Base-by-base conservation (phyloP, 495 filamentous ascomycete species). In the Tirmania nivea region DNA sequence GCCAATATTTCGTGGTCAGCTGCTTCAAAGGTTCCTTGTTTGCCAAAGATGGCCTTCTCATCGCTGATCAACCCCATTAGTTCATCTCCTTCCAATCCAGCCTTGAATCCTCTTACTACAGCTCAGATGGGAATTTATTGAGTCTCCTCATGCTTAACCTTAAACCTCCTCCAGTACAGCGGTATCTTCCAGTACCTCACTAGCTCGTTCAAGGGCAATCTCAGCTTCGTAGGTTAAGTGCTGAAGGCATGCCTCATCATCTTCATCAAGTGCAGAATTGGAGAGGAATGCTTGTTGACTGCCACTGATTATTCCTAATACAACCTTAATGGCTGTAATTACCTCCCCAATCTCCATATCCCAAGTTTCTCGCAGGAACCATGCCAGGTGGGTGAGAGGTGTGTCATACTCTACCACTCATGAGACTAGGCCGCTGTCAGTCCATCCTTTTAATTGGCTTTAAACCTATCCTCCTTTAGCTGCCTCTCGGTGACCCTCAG, bases 61-160 rank as follows among this genome's bases (percentile, higher is more conserved):
- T 53, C 16, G 11, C 50, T 20, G 34, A 64, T 55, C 1, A 64
- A 54, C 10, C 45, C 16, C 34, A 55, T 51, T 12, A 61, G 49
- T 11, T 48, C 45, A 12, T 64, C 61, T 0, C 56, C 58, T 0
- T 58, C 37, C 17, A 64, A 52, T 14, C 47, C 59, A 1, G 55
- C 17, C 16, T 57, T 58, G 52, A 64, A 35, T 9, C 51, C 48
- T 8, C 50, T 42, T 12, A 63, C 49, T 34, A 64, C 47, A 10
- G 49, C 37, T 56, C 37, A 7, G 49, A 39, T 7, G 62, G 62
- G 53, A 61, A 61, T 14, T 49, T 34, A 12, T 59, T 54, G 8
- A 64, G 56, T 5, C 62, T 54, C 21, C 56, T 14, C n/a, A 64
- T 52, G 16, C 61, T 52, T 1, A 61, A 21, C 7, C 62, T 54